Base-by-base conservation (phyloP, 345 rosid species). In the Cochlearia excelsa region DNA sequence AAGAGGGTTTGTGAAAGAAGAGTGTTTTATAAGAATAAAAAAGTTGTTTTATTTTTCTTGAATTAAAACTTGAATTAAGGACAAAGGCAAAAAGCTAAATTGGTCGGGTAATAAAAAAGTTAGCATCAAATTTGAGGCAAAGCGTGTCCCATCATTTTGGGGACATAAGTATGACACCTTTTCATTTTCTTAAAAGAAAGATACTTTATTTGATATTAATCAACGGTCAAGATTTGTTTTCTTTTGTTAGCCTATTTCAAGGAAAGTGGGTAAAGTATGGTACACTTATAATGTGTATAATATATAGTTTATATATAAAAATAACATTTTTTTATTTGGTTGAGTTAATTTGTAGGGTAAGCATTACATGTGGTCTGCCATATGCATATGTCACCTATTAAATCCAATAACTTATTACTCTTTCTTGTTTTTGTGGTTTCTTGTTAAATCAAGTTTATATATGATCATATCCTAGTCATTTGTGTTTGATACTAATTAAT, bases 141-240 rank as follows among this genome's bases (percentile, higher is more conserved):
- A 67, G 56, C 47, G 57, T 86, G 90, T 71, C 66, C 61, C 59
- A 30, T 62, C 68, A 54, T 46, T 67, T 6, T 74, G 88, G 95
- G 85, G 89, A 87, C 97, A 87, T 77, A 41, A 29, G 70, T 60
- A 79, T 82, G 96, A 81, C 96, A 91, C 68, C 69, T 51, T 16
- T 16, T 72, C 71, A 82, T 85, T 87, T 84, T 79, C 80, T 33
- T 2, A 81, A 69, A 59, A 77, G 77, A 74, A 68, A 68, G 53
- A 54, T 38, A 57, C 64, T 63, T 63, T 50, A 55, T 57, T 70
- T 58, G 46, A 38, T 40, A 23, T 53, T 29, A 26, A 26, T 49
- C 59, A 41, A 84, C 74, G 86, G 84, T 72, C 68, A 41, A 66
- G 75, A 80, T 84, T 45, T 31, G 51, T 67, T 61, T 30, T 16